Base-by-base conservation (phyloP, 2,329 filamentous ascomycete species). In the Curvularia lunata region DNA sequence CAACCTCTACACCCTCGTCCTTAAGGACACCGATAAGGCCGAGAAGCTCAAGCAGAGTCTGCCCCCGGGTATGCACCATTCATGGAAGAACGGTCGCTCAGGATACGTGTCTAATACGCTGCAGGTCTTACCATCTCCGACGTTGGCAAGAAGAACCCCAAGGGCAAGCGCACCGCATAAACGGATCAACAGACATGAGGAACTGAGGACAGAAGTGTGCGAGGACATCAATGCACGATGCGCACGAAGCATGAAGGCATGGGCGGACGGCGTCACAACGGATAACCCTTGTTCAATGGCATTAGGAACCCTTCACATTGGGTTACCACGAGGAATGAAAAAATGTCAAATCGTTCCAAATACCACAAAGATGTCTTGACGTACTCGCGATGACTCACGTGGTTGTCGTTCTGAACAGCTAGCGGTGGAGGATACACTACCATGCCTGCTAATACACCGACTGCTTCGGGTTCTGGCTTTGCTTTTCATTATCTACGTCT, bases 41-140 rank as follows among this genome's bases (percentile, higher is more conserved):
- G 95, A 98, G 86, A 99, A 99, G 91, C 89, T 99, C 74, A 98
- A 97, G 92, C 94, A 98, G 88, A 92, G 88, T 81, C 87, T 99
- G 69, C 96, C 95, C 77, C 96, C 95, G 76, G 91, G 95, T 99
- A 93, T 77, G 92, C 52, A 48, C 16, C 3, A 23, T 27, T 47
- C 13, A 43, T 12, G 32, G 5, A 41, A 18, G 34, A 23, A 47
- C 41, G 18, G 27, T 16, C 3, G 3, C 12, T 34, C 38, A 47
- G 41, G 30, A 40, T 38, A 21, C 25, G 52, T 23, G 40, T 59
- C 63, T 64, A 57, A 68, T 42, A 34, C 10, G 16, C 4, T 3
- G 62, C 13, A 86, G 85, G 81, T 69, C 83, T 87, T 58, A 81
- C 81, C 72, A 85, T 86, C 78, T 79, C 81, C 75, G 84, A 86